A percentile compares a stretch with the other conserved stretches of the same genome.
phyloP scores from a whole-genome alignment of 768 basidiomycete species.

The Pleurotus ostreatus region DNA sequence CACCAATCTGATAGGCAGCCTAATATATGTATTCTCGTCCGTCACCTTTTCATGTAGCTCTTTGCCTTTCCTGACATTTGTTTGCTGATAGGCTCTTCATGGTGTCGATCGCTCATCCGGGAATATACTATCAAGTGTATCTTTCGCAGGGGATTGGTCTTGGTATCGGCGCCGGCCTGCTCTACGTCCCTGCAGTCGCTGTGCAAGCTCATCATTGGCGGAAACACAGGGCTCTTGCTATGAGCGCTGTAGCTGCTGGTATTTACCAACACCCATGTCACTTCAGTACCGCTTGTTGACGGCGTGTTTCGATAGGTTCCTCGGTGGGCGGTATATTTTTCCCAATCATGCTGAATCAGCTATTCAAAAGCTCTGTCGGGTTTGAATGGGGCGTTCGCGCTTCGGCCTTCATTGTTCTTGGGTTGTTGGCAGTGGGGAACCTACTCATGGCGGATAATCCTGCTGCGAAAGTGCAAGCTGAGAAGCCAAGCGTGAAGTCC shows the following conservation, averaged over 20 bases:
- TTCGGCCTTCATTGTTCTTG: slow-evolving; percentile 33
- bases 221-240: slow-evolving; percentile 35
- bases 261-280: too few species aligned
- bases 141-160: slow-evolving; percentile 39
- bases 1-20: slow-evolving; percentile 17
- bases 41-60: slow-evolving; percentile 10
- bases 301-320: slow-evolving; percentile 23
- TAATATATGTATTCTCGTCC: slow-evolving; percentile 25
- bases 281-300: too few species aligned
- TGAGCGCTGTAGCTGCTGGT: slow-evolving; percentile 42
- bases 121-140: slow-evolving; percentile 38
- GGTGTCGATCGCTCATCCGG: slow-evolving; percentile 26
- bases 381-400: slow-evolving; percentile 46
- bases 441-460: slow-evolving; percentile 28
- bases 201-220: slow-evolving; percentile 45
- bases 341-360: slow-evolving; percentile 51
- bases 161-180: slow-evolving; percentile 38
- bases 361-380: slow-evolving; percentile 31
- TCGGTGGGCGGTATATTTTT: slow-evolving; percentile 48
- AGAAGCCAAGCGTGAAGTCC: slow-evolving; percentile 13
- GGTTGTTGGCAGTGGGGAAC: slow-evolving; percentile 32
- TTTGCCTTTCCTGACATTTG: not conserved
- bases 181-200: slow-evolving; percentile 42
- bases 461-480: not conserved
- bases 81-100: slow-evolving; percentile 21